Percentiles rank a stretch among this genome's conserved stretches.
Evolutionary conservation across 1,139 yeast genomes (phyloP).

Genomic region (Arxiozyma slooffiae): DNA sequence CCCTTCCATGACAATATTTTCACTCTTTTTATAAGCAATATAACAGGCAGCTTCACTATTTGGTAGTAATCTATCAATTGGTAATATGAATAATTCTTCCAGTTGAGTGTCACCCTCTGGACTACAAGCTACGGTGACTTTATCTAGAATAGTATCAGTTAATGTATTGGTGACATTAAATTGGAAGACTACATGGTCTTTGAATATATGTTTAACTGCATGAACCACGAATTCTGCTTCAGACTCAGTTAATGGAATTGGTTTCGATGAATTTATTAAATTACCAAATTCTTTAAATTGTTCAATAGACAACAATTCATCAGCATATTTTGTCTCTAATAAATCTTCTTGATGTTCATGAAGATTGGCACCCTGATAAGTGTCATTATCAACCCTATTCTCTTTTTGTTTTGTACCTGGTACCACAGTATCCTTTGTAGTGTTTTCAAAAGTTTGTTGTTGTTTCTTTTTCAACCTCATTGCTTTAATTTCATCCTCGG

Average conservation of each 20-base stretch:
- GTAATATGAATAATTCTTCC: slow-evolving; percentile 63
- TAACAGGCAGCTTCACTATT: slow-evolving; percentile 65
- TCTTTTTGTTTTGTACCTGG: slow-evolving; percentile 9
- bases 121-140: slow-evolving; percentile 53
- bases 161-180: slow-evolving; percentile 79
- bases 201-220: slow-evolving; percentile 73
- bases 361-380: slow-evolving; percentile 19
- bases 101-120: slow-evolving; percentile 52
- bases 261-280: slow-evolving; percentile 61
- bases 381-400: slow-evolving; percentile 18
- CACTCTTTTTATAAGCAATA: slow-evolving; percentile 62
- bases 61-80: slow-evolving; percentile 65
- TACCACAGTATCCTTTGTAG: slow-evolving; percentile 9
- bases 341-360: slow-evolving; percentile 30
- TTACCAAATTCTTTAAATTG: slow-evolving; percentile 61
- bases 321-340: slow-evolving; percentile 54
- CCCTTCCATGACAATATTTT: slow-evolving; percentile 38
- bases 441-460: slow-evolving; percentile 29
- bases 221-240: slow-evolving; percentile 90
- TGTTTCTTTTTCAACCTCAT: slow-evolving; percentile 37
- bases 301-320: slow-evolving; percentile 55
- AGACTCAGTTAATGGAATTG: slow-evolving; percentile 70
- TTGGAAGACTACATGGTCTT: slow-evolving; percentile 71
- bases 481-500: slow-evolving; percentile 47
- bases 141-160: slow-evolving; percentile 64